Base-by-base conservation (phyloP, 106 monocot species). In the Cymbidium sinense region DNA sequence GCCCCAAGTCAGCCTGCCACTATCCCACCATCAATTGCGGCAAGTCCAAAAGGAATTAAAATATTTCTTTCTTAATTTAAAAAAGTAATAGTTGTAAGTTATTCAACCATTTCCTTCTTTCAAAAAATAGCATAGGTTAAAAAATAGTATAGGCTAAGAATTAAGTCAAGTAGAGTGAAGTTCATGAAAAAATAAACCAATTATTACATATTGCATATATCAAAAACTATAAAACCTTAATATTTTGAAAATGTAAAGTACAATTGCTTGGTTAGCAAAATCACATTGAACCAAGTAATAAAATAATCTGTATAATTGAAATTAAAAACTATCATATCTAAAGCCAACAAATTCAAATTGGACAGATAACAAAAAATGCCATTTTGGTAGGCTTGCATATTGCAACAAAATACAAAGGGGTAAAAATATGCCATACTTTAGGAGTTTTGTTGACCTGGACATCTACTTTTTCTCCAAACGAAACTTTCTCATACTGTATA, bases 401-500 rank as follows among this genome's bases (percentile, higher is more conserved):
- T 58, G 23, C 58, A 20, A 67, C 33, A 33, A 67, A 67, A 33
- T 3, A 31, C 31, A 17, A 67, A 67, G 12, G 12, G 17, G 31
- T 71, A 37, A 37, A 71, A 71, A 39, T 29, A 39, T 37, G 36
- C 20, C 9, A 21, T 21, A 71, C 71, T 37, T 29, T 39, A 21
- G 71, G 71, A 39, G 20, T 74, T 74, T 17, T 44, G 41, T 47
- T 74, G 74, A 74, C 28, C 12, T 27, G 44, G 23, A 74, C 74
- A 12, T 74, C 41, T 15, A 35, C 44, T 74, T 28, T 74, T 74
- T 74, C 74, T 43, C 35, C 44, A 33, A 74, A 74, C 28, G 44
- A 74, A 44, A 74, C 74, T 44, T 74, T 74, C 44, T 74, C 74
- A 28, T 74, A 74, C 44, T 44, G 74, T 44, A 74, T 44, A 43